These are phyloP conservation scores for Leucocoprinus leucothites DNA, from an alignment of 768 basidiomycete species.

Conservation along the genomic window DNA sequence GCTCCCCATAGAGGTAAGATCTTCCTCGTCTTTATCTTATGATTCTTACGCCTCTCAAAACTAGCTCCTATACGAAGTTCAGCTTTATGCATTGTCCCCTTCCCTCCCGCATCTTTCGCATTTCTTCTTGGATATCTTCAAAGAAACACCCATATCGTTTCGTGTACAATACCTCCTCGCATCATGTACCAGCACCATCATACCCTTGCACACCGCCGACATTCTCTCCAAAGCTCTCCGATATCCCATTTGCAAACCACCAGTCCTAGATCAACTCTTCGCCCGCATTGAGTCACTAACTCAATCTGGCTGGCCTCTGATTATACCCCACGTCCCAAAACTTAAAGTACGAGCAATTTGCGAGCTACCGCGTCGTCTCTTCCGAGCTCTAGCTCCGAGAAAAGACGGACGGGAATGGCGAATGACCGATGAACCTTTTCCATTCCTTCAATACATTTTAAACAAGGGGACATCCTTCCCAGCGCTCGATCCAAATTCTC, in stretches of 20 bases:
- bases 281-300: slow-evolving; percentile 33
- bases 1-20: slow-evolving; percentile 14
- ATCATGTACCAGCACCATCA: slow-evolving; percentile 18
- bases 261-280: slow-evolving; percentile 26
- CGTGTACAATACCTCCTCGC: slow-evolving; percentile 65
- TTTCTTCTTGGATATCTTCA: slow-evolving; percentile 51
- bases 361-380: slow-evolving; percentile 66
- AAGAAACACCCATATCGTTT: slow-evolving; percentile 51
- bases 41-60: not conserved
- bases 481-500: slow-evolving; percentile 54
- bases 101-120: slow-evolving; percentile 58
- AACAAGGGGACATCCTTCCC: slow-evolving; percentile 30
- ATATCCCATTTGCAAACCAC: slow-evolving; percentile 57
- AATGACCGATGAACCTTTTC: slow-evolving; percentile 53
- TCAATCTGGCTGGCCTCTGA: slow-evolving; percentile 22
- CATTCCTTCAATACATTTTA: slow-evolving; percentile 61
- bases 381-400: slow-evolving; percentile 45
- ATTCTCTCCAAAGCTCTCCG: slow-evolving; percentile 46
- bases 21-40: not conserved
- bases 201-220: slow-evolving; percentile 30
- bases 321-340: not conserved
- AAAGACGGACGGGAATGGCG: slow-evolving; percentile 33
- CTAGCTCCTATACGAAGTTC: slow-evolving; percentile 73
- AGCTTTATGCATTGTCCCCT: slow-evolving; percentile 65
- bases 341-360: slow-evolving; percentile 18